These are phyloP conservation scores for Bocquillonia castaneifolia DNA, from an alignment of 441 rosid species.

Conservation along the genomic window DNA sequence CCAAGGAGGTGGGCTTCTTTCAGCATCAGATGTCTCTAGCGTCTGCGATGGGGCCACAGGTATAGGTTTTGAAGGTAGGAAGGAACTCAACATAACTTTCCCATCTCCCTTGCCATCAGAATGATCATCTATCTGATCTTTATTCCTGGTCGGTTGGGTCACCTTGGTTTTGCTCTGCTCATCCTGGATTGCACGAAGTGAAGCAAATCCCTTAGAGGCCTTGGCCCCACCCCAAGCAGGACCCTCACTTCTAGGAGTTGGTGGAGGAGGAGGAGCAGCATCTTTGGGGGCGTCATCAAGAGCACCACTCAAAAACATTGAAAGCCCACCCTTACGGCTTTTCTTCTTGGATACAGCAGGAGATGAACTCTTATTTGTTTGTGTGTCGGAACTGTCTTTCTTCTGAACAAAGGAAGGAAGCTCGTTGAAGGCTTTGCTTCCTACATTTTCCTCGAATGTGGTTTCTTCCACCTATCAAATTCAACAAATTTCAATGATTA, in stretches of 20 bases:
- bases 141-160: slow-evolving; percentile 34
- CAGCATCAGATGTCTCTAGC: slow-evolving; percentile 49
- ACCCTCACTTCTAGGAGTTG: slow-evolving; percentile 67
- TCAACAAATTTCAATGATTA: slow-evolving; percentile 12
- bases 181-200: slow-evolving; percentile 81
- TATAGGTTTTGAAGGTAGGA: slow-evolving; percentile 72
- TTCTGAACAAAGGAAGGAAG: slow-evolving; percentile 34
- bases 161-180: slow-evolving; percentile 72
- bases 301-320: slow-evolving; percentile 98
- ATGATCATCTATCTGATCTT: slow-evolving; percentile 41
- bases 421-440: slow-evolving; percentile 32
- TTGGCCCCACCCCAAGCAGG: slow-evolving; percentile 99
- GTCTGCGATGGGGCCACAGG: slow-evolving; percentile 49
- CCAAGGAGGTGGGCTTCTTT: slow-evolving; percentile 86
- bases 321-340: slow-evolving; percentile 85
- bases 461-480: slow-evolving; percentile 40
- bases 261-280: slow-evolving; percentile 48
- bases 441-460: slow-evolving; percentile 24
- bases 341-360: slow-evolving; percentile 58
- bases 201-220: slow-evolving; percentile 65
- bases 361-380: slow-evolving; percentile 37
- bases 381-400: slow-evolving; percentile 35
- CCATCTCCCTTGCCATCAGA: slow-evolving; percentile 41
- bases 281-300: slow-evolving; percentile 73
- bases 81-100: slow-evolving; percentile 60